phyloP scores from a whole-genome alignment of 116 monocot genomes.

The Trichopus zeylanicus region DNA sequence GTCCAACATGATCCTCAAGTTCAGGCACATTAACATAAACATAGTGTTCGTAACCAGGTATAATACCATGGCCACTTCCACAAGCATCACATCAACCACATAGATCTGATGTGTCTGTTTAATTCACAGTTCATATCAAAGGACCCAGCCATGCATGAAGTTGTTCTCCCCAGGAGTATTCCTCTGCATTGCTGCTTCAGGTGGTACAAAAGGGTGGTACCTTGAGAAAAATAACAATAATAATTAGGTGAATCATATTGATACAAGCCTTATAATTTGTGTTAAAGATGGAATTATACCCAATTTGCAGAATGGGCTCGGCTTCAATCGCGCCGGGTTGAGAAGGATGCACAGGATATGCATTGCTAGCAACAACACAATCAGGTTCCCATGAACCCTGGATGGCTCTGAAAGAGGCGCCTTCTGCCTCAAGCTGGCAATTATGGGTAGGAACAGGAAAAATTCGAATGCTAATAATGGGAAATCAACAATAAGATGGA shows the following conservation, averaged over 20 bases:
- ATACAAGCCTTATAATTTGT: not conserved
- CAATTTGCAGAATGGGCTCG: conserved; percentile 67
- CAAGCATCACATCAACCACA: not conserved
- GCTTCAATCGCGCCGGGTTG: conserved; percentile 36
- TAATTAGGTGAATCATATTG: not conserved
- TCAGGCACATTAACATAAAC: not conserved
- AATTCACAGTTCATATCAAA: conserved; percentile 13
- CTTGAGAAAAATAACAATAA: conserved; percentile 9
- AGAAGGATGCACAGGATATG: conserved; percentile 25
- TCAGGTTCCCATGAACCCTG: conserved; percentile 44
- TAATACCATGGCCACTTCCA: too few species aligned
- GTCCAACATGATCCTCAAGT: not conserved
- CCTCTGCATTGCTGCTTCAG: conserved; percentile 26
- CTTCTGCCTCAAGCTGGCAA: conserved; percentile 55
- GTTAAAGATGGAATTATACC: conserved; percentile 18
- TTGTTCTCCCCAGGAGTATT: conserved; percentile 29
- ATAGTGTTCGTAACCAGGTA: too few species aligned
- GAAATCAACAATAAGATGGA: too few species aligned
- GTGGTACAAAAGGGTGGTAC: conserved; percentile 54
- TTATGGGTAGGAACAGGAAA: not conserved
- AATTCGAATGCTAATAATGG: not conserved
- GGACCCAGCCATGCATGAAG: conserved; percentile 60
- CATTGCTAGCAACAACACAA: conserved; percentile 1
- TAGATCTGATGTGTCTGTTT: not conserved
- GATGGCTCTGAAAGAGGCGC: conserved; percentile 26